Conservation (phyloP, 1,284 basidiomycete genomes). For the Melampsora americana region DNA sequence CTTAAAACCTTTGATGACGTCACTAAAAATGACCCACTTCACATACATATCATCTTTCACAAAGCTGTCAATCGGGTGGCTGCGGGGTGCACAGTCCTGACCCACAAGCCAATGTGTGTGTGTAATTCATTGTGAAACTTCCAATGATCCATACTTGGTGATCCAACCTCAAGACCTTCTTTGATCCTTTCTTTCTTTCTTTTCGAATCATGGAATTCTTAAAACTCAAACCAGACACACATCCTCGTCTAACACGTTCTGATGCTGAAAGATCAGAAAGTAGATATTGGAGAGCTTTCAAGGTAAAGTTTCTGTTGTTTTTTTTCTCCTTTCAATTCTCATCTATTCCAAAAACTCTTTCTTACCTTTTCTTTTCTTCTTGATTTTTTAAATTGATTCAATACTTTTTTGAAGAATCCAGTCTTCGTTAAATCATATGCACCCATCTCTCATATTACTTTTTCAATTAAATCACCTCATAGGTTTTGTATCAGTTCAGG, state of each 20-base stretch:
- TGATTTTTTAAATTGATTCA: too few species aligned
- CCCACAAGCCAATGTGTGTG: too few species aligned
- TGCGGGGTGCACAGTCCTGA: too few species aligned
- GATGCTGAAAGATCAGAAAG: slow-evolving; percentile 18
- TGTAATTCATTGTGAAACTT: too few species aligned
- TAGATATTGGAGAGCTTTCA: slow-evolving; percentile 40
- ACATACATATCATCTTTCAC: too few species aligned
- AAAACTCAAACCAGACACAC: slow-evolving; percentile 5
- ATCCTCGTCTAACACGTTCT: slow-evolving; percentile 26
- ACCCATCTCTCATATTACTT: slow-evolving; percentile 85
- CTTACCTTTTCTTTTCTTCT: too few species aligned
- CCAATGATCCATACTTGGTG: too few species aligned
- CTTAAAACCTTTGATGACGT: too few species aligned
- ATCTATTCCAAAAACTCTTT: too few species aligned
- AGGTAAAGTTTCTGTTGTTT: slow-evolving; percentile 3
- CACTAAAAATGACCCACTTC: too few species aligned
- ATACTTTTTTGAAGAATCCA: slow-evolving; percentile 77
- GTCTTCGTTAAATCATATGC: slow-evolving; percentile 93
- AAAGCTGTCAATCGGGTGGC: too few species aligned
- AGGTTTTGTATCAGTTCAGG: slow-evolving; percentile 93
- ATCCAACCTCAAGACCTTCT: neutral
- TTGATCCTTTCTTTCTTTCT: neutral
- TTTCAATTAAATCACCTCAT: slow-evolving; percentile 77
- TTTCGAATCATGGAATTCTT: slow-evolving; percentile 22
- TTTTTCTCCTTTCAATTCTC: neutral